Percentiles rank a stretch among this genome's conserved stretches.
phyloP scores from a whole-genome alignment of 768 basidiomycete genomes.

The Tephrocybe rancida region DNA sequence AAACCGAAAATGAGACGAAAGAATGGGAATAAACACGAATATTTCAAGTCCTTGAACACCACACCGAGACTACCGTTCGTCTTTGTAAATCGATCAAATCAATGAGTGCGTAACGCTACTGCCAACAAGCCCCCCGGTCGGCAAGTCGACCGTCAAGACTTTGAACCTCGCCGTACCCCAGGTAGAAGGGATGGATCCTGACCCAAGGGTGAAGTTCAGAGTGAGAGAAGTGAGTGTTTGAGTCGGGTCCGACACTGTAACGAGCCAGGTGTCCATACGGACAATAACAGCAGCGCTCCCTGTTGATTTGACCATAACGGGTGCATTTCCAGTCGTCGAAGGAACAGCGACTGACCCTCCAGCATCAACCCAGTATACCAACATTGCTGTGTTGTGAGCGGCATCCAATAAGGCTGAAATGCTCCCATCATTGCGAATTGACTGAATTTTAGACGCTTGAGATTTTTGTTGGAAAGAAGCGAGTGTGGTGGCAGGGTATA shows the following conservation, averaged over 20 bases:
- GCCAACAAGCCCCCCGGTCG: constrained; percentile 26
- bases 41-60: too few relatives aligned
- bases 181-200: constrained; percentile 9
- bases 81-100: constrained; percentile 5
- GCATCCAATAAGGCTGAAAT: constrained; percentile 56
- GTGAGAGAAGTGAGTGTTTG: constrained; percentile 44
- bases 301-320: constrained; percentile 37
- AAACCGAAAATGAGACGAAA: too few relatives aligned
- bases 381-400: constrained; percentile 41
- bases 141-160: constrained; percentile 22
- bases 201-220: constrained; percentile 28
- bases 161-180: constrained; percentile 28
- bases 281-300: constrained; percentile 51
- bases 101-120: constrained; percentile 24
- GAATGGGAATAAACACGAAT: too few relatives aligned
- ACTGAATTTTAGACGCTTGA: constrained; percentile 28
- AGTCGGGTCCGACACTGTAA: constrained; percentile 71
- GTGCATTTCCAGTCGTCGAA: constrained; percentile 20
- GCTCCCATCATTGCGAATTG: constrained; percentile 46
- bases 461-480: constrained; percentile 42
- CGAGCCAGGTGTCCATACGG: constrained; percentile 37
- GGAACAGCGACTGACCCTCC: constrained; percentile 48
- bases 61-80: too few relatives aligned
- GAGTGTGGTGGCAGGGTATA: constrained; percentile 54
- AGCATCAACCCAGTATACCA: constrained; percentile 55